These are phyloP conservation scores for Solanum hybrid DNA, from an alignment of 305 asterid genomes.

Conservation along the genomic window DNA sequence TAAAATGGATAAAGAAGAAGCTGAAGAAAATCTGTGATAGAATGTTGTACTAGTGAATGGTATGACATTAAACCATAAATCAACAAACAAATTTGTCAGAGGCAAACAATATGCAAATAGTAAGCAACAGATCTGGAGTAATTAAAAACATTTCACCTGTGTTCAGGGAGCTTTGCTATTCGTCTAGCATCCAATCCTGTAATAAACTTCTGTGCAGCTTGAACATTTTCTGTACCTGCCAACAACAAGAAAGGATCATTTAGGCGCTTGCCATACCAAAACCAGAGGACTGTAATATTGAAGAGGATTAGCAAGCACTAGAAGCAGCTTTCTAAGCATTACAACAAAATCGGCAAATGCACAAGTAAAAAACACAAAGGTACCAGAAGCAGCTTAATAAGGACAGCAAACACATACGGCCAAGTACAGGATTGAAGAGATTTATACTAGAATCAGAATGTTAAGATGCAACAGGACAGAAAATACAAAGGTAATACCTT, in stretches of 20 bases:
- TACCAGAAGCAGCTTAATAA: background rate
- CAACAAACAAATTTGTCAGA: background rate
- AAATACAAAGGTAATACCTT: conserved; percentile 33
- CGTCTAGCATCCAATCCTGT: conserved; percentile 98
- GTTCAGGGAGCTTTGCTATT: conserved; percentile 83
- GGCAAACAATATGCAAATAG: background rate
- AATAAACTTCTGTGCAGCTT: conserved; percentile 84
- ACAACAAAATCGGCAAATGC: background rate
- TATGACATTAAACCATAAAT: background rate
- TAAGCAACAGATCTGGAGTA: background rate
- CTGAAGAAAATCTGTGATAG: background rate
- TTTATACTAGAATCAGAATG: background rate
- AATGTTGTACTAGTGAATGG: background rate
- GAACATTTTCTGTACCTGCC: conserved; percentile 77
- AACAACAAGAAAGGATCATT: background rate
- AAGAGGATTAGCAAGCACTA: background rate
- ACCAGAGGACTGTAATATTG: background rate
- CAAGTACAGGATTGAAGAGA: background rate
- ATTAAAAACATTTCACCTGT: conserved; percentile 43
- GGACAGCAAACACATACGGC: background rate
- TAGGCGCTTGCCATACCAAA: background rate
- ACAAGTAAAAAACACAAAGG: background rate
- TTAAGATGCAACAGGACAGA: background rate
- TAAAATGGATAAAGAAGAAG: background rate
- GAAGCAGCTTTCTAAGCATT: background rate